These are phyloP conservation scores for Cylindrotheca fusiformis DNA, from an alignment of 108 stramenopile genomes.

Conservation along the genomic window DNA sequence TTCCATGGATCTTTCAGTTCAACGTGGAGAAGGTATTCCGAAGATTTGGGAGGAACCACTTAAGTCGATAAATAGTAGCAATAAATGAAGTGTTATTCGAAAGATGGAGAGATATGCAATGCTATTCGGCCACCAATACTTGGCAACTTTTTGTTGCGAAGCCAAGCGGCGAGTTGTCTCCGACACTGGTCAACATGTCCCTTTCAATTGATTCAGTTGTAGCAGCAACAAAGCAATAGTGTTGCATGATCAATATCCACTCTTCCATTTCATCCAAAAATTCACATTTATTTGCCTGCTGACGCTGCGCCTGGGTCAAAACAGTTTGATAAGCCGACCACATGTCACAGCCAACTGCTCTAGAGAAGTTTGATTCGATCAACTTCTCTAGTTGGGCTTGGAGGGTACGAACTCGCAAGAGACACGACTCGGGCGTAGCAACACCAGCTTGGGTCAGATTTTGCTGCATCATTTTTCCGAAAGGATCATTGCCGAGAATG, in stretches of 20 bases:
- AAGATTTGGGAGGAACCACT: no score
- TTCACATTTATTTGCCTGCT: conserved; percentile 61
- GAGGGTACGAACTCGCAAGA: conserved; percentile 58
- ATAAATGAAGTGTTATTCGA: no score
- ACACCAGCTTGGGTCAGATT: conserved; percentile 63
- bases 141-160: background rate
- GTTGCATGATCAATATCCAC: conserved; percentile 76
- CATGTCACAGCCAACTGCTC: conserved; percentile 76
- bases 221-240: conserved; percentile 72
- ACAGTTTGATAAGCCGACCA: conserved; percentile 73
- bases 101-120: no score
- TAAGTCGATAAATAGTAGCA: no score
- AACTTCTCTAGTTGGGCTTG: conserved; percentile 51
- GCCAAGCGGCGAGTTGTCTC: conserved; percentile 2
- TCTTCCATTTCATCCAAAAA: conserved; percentile 89
- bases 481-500: conserved; percentile 58
- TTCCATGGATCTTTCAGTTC: no score
- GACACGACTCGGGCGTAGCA: conserved; percentile 38
- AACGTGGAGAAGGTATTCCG: no score
- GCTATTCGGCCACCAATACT: no score
- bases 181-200: background rate
- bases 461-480: conserved; percentile 77
- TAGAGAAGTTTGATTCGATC: conserved; percentile 43
- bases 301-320: conserved; percentile 50
- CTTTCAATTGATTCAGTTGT: conserved; percentile 7